These are phyloP conservation scores for Basidiobolus meristosporus DNA, from an alignment of 371 early-diverging fungal species.

Conservation along the genomic window DNA sequence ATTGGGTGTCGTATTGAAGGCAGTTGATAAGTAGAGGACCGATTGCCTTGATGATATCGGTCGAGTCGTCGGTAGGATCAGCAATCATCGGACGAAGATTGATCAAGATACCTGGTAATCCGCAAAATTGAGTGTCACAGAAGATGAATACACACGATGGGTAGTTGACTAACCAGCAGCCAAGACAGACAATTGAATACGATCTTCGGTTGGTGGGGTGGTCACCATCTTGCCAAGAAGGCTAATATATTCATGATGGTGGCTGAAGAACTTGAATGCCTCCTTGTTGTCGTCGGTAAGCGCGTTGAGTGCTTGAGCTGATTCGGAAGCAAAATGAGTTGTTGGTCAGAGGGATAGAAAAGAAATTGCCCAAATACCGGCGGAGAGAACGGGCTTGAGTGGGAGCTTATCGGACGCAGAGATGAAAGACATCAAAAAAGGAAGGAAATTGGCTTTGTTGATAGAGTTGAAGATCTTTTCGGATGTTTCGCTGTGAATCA, in stretches of 20 bases:
- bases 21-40: background rate
- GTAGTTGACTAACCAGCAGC: no score
- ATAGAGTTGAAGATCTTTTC: slow-evolving; percentile 36
- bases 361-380: slow-evolving; percentile 16
- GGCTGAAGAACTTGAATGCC: no score
- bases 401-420: slow-evolving; percentile 34
- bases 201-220: no score
- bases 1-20: slow-evolving; percentile 2
- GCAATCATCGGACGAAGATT: no score
- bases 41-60: no score
- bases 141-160: no score
- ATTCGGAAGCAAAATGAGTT: background rate
- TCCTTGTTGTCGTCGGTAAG: slow-evolving; percentile 62
- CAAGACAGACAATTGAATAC: no score
- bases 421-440: slow-evolving; percentile 48
- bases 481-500: slow-evolving; percentile 35
- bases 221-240: no score
- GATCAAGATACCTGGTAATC: no score
- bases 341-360: background rate
- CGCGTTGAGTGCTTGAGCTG: slow-evolving; percentile 66
- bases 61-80: no score
- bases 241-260: no score
- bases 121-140: no score
- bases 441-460: slow-evolving; percentile 22
- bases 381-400: slow-evolving; percentile 36